Evolutionary conservation across 2,329 filamentous ascomycete genomes (phyloP).

Genomic region (Arthroderma sp.): DNA sequence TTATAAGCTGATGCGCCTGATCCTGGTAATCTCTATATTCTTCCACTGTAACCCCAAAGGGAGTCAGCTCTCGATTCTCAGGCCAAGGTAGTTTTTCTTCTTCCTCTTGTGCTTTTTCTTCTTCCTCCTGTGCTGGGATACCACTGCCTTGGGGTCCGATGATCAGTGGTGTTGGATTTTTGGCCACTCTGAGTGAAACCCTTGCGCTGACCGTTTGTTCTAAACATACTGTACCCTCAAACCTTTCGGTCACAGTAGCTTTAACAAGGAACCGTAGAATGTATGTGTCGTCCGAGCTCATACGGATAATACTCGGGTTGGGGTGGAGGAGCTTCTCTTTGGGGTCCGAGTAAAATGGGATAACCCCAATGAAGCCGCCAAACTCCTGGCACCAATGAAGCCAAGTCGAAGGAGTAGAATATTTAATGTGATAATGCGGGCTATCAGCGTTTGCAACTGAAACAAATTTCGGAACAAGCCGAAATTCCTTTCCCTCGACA

Average conservation of each 20-base stretch:
- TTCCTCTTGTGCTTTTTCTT: too few relatives aligned
- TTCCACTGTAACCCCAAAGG: too few relatives aligned
- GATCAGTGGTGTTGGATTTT: not conserved
- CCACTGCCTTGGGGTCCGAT: too few relatives aligned
- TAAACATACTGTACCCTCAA: slow-evolving; percentile 7
- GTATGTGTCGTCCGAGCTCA: not conserved
- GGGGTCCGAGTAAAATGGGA: slow-evolving; percentile 14
- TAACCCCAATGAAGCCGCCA: slow-evolving; percentile 11
- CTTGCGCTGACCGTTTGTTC: slow-evolving; percentile 12
- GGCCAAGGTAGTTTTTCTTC: too few relatives aligned
- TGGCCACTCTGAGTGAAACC: slow-evolving; percentile 9
- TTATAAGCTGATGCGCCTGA: too few relatives aligned
- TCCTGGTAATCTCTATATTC: too few relatives aligned
- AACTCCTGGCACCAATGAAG: slow-evolving; percentile 12
- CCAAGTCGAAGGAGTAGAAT: slow-evolving; percentile 10
- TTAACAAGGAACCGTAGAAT: slow-evolving; percentile 10
- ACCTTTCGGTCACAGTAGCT: slow-evolving; percentile 7
- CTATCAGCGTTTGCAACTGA: not conserved
- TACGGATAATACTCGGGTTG: not conserved
- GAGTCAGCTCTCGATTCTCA: too few relatives aligned
- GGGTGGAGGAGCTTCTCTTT: not conserved
- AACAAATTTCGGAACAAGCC: slow-evolving; percentile 7
- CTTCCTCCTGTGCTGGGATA: too few relatives aligned
- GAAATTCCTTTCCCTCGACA: slow-evolving; percentile 8
- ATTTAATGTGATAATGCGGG: not conserved